These are phyloP conservation scores for Tolypocladium guangdongense DNA, from an alignment of 2,329 filamentous ascomycete genomes.

Conservation along the genomic window DNA sequence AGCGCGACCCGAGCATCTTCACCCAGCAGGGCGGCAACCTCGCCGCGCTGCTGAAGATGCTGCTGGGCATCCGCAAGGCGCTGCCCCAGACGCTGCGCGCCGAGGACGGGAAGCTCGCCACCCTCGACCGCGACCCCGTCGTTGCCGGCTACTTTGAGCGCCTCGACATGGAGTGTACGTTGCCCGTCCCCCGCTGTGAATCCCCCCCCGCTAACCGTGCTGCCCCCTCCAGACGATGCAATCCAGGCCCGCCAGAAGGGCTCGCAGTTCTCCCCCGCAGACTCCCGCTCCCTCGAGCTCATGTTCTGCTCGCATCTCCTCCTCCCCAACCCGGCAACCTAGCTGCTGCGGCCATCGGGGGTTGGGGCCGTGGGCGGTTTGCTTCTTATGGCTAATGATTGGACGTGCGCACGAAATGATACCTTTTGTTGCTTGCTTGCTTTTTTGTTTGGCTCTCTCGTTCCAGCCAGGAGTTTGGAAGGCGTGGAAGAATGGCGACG, in stretches of 20 bases:
- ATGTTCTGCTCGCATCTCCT: constrained; percentile 38
- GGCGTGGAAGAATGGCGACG: not conserved
- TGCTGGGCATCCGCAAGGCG: constrained; percentile 48
- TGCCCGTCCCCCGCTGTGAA: not conserved
- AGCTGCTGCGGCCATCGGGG: no score
- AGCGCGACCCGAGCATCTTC: constrained; percentile 43
- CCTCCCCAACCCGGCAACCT: constrained; percentile 21
- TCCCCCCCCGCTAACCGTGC: not conserved
- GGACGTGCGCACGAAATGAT: constrained; percentile 15
- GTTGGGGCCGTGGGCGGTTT: no score
- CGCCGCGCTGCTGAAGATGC: constrained; percentile 48
- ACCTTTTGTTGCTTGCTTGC: no score
- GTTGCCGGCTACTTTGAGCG: constrained; percentile 42
- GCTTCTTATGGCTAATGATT: constrained; percentile 17
- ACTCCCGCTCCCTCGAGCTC: constrained; percentile 40
- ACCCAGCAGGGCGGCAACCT: constrained; percentile 49
- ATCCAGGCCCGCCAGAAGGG: constrained; percentile 35
- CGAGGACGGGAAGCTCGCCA: constrained; percentile 36
- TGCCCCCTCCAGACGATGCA: constrained; percentile 16
- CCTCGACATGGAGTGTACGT: constrained; percentile 47
- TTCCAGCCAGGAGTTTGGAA: not conserved
- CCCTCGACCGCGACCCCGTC: constrained; percentile 33
- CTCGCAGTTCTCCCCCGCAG: constrained; percentile 37
- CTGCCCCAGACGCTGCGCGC: constrained; percentile 41
- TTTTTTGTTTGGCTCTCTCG: not conserved